Base-by-base conservation (phyloP, 106 monocot genomes). In the Acorus calamus region DNA sequence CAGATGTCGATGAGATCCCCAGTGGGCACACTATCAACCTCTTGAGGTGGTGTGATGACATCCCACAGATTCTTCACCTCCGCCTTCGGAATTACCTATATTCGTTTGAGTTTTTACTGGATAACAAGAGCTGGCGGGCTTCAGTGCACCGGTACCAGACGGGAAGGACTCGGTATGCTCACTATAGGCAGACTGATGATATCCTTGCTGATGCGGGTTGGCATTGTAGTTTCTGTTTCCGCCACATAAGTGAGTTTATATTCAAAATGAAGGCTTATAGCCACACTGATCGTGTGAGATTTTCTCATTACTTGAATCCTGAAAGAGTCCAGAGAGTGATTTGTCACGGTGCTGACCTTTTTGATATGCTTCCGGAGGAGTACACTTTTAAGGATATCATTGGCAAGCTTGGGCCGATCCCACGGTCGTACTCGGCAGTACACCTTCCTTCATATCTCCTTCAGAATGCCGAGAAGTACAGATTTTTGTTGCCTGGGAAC, bases 201-300 rank as follows among this genome's bases (percentile, higher is more conserved):
- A 52, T 94, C 11, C 66, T 94, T 42, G 73, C 84, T 3, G 86
- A 94, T 69, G 68, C 89, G 9, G 93, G 93, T 8, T 93, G 93
- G 93, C 93, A 93, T 53, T 89, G 93, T 55, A 93, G 93, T 72
- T 93, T 93, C 73, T 93, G 93, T 51, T 93, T 93, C 66, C 78
- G 81, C 43, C 43, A 64, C 14, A 76, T 89, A 5, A 74, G 55
- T 4, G 86, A 89, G 44, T 94, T 94, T 64, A 55, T 76, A 4
- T 89, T 94, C 69, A 89, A 94, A 64, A 94, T 94, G 93, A 86
- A 75, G 58, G 86, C 89, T 0, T 94, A 94, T 65, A 94, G 93
- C 63, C 89, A 94, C 66, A 81, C 77, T 7, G 93, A 94, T 47
- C 67, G 93, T 2, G 67, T 94, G 5, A 83, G 72, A 67, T 84